Base-by-base conservation (phyloP, 2,329 filamentous ascomycete species). In the Phaeosphaeria sp. region DNA sequence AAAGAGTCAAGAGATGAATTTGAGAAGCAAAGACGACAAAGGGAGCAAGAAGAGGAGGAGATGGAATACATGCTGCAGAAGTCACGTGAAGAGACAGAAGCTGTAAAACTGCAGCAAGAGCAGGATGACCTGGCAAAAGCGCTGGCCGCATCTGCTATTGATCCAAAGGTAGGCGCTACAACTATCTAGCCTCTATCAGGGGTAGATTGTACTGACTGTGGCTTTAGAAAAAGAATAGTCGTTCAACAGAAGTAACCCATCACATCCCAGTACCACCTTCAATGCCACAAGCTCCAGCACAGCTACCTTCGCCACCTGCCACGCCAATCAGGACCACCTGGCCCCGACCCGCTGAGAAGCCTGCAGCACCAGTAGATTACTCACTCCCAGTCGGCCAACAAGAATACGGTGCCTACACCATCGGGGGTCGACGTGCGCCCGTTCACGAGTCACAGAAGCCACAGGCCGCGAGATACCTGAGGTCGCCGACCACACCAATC, bases 401-500 rank as follows among this genome's bases (percentile, higher is more conserved):
- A 42, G 61, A 64, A 20, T 61, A 65, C 27, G 67, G 67, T 13
- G 66, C 57, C 43, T 61, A 61, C 59, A 64, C 45, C 18, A 55
- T 73, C 1, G 67, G 70, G 9, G 64, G 51, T 6, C 68, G 70
- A 6, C 58, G 56, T 1, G 57, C 61, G 22, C 70, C 70, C 4
- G 56, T 69, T 43, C 68, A 71, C 49, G 49, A 58, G 20, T 69
- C 69, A 1, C 68, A 73, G 27, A 63, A 68, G 6, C 22, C 46
- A 53, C 33, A 56, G 58, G n/a, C 56, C 53, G 21, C 25, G 47
- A 21, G 48, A 42, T 53, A 53, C 20, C 47, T 60, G 9, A 43
- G 45, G 8, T 56, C 53, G n/a, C 59, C 61, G n/a, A 42, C 39
- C 13, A 51, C 47, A 11, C 63, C 59, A 20, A 45, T 39, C 1